Base-by-base conservation (phyloP, 352 stramenopile species). In the Saprolegnia diclina region DNA sequence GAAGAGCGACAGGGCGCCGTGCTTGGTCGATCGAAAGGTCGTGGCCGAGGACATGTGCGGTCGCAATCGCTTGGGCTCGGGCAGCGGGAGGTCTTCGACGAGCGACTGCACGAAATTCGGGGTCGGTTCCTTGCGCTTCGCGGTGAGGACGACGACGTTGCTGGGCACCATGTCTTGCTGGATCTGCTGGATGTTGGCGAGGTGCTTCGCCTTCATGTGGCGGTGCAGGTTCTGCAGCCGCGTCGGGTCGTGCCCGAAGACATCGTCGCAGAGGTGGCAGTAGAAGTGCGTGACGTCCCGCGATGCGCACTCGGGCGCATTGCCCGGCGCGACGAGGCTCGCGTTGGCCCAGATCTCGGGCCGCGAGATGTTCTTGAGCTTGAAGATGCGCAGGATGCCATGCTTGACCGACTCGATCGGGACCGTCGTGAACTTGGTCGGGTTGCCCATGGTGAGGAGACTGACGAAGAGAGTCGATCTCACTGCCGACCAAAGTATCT, bases 151-250 rank as follows among this genome's bases (percentile, higher is more conserved):
- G 42, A 6, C 53, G 11, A 40, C 21, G 53, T 61, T 24, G 53
- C 53, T 40, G 11, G 53, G 26, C 19, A 42, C 57, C 42, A 48
- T 48, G 42, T 48, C 42, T n/a, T n/a, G 11, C 42, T 48, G 42
- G 42, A 48, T 42, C 32, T 66, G 57, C 29, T 66, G 57, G 21
- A 66, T 55, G n/a, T 66, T 40, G 13, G 14, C 6, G 18, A 55
- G 50, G 29, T 66, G 57, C 57, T 66, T 66, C 7, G 57, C 48
- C 44, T 66, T 66, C 57, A 66, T 66, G 57, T 66, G 57, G 11
- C 57, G 57, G 55, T 66, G 57, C 35, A 66, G 57, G 44, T 66
- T 66, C 42, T 66, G 57, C 29, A 66, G 42, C 21, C 57, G 57
- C 18, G 57, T 66, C 40, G 57, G 18, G 57, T 66, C 57, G 42